phyloP scores from a whole-genome alignment of 192 early-diverging fungal species.

The Glomus cerebriforme region DNA sequence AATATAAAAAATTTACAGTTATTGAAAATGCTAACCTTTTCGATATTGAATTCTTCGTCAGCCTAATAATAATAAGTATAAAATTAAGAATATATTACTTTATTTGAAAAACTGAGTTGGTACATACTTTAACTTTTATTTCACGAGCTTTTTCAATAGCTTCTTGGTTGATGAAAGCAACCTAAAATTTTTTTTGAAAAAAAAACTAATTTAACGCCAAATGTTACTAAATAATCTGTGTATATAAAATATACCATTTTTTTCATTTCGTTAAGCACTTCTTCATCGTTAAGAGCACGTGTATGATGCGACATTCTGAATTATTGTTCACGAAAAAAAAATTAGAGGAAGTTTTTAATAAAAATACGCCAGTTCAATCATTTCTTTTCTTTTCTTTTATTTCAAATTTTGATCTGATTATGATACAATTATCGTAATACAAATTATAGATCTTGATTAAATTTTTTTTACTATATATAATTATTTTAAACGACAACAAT shows the following conservation, averaged over 20 bases:
- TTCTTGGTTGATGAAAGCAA: constrained; percentile 99
- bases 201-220: background rate
- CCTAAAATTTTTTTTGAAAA: constrained; percentile 56
- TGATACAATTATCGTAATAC: too few species aligned
- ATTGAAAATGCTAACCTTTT: constrained; percentile 66
- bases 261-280: constrained; percentile 96
- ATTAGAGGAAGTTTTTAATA: background rate
- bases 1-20: background rate
- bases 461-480: too few species aligned
- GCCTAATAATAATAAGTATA: constrained; percentile 57
- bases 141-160: constrained; percentile 97
- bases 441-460: too few species aligned
- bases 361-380: background rate
- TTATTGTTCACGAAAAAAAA: background rate
- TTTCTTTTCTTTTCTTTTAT: too few species aligned
- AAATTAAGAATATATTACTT: background rate
- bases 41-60: constrained; percentile 99
- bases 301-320: constrained; percentile 45
- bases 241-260: constrained; percentile 79
- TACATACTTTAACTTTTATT: constrained; percentile 90
- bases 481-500: too few species aligned
- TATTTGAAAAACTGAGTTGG: background rate
- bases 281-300: constrained; percentile 88
- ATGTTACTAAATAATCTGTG: background rate
- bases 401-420: too few species aligned